Conservation (phyloP, 2,329 filamentous ascomycete genomes). For the Hyphodiscus sp. region DNA sequence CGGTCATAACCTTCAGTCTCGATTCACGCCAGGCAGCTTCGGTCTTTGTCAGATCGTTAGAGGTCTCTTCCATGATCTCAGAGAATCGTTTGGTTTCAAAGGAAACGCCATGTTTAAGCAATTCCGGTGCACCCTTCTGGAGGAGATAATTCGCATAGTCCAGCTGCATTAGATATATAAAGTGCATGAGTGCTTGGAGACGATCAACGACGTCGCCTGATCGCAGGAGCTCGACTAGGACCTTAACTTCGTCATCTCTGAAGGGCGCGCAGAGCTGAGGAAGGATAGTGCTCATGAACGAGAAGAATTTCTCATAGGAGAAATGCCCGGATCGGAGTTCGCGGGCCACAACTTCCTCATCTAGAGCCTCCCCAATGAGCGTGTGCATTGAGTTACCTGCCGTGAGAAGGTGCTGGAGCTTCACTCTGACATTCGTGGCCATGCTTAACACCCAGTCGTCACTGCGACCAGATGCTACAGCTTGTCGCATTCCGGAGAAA, state of each 20-base stretch:
- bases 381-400: constrained; percentile 67
- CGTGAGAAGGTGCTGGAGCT: constrained; percentile 65
- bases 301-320: constrained; percentile 75
- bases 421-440: constrained; percentile 63
- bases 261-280: constrained; percentile 77
- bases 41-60: constrained; percentile 50
- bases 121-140: constrained; percentile 61
- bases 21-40: constrained; percentile 61
- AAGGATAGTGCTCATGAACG: constrained; percentile 66
- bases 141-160: constrained; percentile 81
- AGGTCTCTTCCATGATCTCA: constrained; percentile 53
- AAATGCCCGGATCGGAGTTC: constrained; percentile 68
- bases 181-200: constrained; percentile 66
- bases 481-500: constrained; percentile 52
- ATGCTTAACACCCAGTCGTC: constrained; percentile 65
- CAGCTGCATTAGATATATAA: constrained; percentile 70
- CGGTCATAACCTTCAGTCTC: constrained; percentile 56
- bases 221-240: constrained; percentile 53
- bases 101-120: constrained; percentile 63
- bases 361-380: constrained; percentile 68
- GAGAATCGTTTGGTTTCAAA: constrained; percentile 72
- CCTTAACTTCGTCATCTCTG: constrained; percentile 69
- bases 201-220: constrained; percentile 65
- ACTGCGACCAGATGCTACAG: constrained; percentile 57
- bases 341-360: constrained; percentile 61